Evolutionary conservation across 148 eudicot genomes (phyloP).

Genomic region (Persicaria maculosa): DNA sequence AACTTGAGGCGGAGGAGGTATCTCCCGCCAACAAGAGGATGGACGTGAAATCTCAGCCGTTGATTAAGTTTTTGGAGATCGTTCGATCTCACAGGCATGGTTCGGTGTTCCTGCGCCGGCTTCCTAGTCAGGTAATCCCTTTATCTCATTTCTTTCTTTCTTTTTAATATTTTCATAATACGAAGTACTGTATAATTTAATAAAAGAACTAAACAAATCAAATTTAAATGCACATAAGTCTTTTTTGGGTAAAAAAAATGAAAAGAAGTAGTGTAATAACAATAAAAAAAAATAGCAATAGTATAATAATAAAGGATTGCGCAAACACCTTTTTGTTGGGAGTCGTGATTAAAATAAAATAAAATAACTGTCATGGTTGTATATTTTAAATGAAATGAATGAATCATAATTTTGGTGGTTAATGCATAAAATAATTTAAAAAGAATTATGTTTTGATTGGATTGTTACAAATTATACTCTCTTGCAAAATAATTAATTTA

Average conservation of each 20-base stretch:
- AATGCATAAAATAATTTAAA: neutral
- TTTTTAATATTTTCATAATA: neutral
- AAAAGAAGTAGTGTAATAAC: neutral
- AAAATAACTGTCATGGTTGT: neutral
- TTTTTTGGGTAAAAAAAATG: neutral
- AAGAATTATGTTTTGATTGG: neutral
- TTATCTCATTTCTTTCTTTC: neutral
- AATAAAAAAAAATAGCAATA: neutral
- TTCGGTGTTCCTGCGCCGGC: conserved; percentile 40
- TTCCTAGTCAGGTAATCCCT: conserved; percentile 38
- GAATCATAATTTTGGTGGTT: neutral
- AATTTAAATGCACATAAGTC: neutral
- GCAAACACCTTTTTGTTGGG: neutral
- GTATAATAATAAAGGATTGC: neutral
- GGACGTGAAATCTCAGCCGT: conserved; percentile 24
- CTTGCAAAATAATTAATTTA: too few relatives aligned
- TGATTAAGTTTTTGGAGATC: conserved; percentile 37
- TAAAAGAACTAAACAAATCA: neutral
- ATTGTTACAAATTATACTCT: too few relatives aligned
- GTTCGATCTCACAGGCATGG: conserved; percentile 27
- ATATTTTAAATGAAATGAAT: neutral
- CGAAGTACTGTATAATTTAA: too few relatives aligned
- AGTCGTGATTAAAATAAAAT: neutral
- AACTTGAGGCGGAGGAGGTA: conserved; percentile 20
- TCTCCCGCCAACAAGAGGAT: conserved; percentile 13